These are phyloP conservation scores for Talaromyces sp. DNA, from an alignment of 2,329 filamentous ascomycete species.

Conservation along the genomic window DNA sequence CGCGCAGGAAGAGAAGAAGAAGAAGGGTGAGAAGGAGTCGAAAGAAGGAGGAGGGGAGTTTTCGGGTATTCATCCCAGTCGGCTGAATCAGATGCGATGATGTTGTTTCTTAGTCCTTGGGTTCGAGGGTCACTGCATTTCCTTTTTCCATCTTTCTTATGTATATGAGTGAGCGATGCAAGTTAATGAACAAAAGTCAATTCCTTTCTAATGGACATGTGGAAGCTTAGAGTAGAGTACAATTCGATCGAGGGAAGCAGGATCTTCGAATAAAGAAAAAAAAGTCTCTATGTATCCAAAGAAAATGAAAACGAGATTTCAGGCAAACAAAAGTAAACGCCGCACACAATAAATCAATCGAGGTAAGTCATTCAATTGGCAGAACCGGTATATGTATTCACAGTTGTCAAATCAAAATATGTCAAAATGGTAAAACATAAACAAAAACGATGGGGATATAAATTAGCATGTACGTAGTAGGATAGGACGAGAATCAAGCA, in stretches of 20 bases:
- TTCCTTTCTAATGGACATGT: neutral
- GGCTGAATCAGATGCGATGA: conserved; percentile 34
- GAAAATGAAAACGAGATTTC: conserved; percentile 12
- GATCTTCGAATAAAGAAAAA: neutral
- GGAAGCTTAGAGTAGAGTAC: neutral
- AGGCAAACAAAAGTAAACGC: conserved; percentile 18
- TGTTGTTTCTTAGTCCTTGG: neutral
- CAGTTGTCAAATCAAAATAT: conserved; percentile 2
- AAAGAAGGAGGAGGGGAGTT: conserved; percentile 29
- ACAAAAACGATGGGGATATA: conserved; percentile 13
- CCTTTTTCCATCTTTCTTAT: neutral
- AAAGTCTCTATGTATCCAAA: conserved; percentile 3
- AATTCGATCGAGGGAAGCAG: neutral
- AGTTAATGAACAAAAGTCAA: neutral
- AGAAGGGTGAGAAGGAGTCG: conserved; percentile 30
- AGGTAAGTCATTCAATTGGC: neutral
- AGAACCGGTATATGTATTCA: conserved; percentile 8
- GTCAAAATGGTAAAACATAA: neutral
- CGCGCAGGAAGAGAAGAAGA: conserved; percentile 48
- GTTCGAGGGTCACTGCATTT: neutral
- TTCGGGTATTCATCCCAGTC: conserved; percentile 45
- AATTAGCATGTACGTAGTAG: conserved; percentile 9
- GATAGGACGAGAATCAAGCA: neutral
- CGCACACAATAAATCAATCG: neutral
- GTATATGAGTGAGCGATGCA: neutral